A percentile compares a stretch with the other conserved stretches of the same genome.
phyloP scores from a whole-genome alignment of 1,284 basidiomycete genomes.

The Ceratobasidium papillatum region DNA sequence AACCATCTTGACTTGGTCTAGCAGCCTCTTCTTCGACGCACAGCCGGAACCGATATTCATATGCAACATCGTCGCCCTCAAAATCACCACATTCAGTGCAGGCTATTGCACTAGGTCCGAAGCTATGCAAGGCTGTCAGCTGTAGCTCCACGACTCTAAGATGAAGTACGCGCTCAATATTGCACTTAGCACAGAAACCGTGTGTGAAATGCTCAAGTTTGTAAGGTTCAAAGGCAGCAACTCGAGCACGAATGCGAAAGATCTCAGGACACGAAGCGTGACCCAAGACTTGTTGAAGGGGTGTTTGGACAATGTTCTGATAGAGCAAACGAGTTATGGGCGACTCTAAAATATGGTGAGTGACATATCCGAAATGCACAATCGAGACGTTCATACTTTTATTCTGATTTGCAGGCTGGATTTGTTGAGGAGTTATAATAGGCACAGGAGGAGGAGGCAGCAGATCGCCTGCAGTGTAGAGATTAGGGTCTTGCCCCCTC shows the following conservation, averaged over 20 bases:
- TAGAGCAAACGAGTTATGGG: conserved; percentile 9
- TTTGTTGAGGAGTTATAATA: background rate
- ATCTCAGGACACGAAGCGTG: conserved; percentile 26
- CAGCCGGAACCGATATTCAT: conserved; percentile 29
- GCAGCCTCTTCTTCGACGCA: conserved; percentile 22
- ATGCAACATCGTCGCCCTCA: conserved; percentile 1
- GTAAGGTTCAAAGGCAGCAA: conserved; percentile 31
- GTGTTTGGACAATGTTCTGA: conserved; percentile 29
- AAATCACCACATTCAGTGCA: conserved; percentile 18
- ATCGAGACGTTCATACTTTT: background rate
- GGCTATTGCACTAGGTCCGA: background rate
- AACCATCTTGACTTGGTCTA: background rate
- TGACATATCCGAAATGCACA: background rate
- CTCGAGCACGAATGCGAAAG: conserved; percentile 21
- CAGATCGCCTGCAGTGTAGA: conserved; percentile 24
- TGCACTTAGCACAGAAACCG: conserved; percentile 15
- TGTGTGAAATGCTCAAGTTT: conserved; percentile 9
- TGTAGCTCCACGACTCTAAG: background rate
- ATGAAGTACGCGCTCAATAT: conserved; percentile 1
- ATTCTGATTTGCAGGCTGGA: background rate
- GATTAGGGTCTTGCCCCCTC: conserved; percentile 11
- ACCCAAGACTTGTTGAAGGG: conserved; percentile 20
- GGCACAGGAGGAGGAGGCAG: background rate
- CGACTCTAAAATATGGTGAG: background rate
- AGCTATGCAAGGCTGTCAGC: background rate